Evolutionary conservation across 2,329 filamentous ascomycete species (phyloP).

Genomic region (Berkeleyomyces rouxiae): DNA sequence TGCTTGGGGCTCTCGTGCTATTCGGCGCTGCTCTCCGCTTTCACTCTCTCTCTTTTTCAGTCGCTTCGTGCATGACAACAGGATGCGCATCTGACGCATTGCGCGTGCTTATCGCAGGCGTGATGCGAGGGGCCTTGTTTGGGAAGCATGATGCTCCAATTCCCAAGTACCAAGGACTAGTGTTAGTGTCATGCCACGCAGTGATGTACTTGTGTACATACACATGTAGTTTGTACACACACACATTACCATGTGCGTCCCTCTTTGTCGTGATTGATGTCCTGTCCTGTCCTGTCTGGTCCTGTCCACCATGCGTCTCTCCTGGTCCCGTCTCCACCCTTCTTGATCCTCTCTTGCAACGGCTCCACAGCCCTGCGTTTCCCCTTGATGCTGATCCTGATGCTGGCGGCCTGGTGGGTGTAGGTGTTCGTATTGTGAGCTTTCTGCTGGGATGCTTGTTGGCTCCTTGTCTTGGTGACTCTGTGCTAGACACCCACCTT

Average conservation of each 20-base stretch:
- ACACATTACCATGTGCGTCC: not conserved
- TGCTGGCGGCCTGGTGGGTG: too few species aligned
- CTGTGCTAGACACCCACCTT: too few species aligned
- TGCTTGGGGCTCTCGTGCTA: not conserved
- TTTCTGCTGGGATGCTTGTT: too few species aligned
- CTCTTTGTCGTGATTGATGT: not conserved
- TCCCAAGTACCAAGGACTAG: too few species aligned
- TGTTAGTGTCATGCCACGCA: not conserved
- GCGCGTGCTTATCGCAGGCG: not conserved
- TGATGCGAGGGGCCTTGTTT: not conserved
- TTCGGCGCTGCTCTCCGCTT: not conserved
- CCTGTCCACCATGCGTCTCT: not conserved
- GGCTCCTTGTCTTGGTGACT: too few species aligned
- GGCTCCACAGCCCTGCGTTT: conserved; percentile 9
- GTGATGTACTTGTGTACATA: not conserved
- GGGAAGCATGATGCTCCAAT: not conserved
- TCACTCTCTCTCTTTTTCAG: not conserved
- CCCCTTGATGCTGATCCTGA: not conserved
- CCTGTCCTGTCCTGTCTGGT: not conserved
- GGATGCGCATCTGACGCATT: not conserved
- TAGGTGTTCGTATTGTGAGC: too few species aligned
- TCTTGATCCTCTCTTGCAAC: conserved; percentile 13
- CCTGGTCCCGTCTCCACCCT: conserved; percentile 13
- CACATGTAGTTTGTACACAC: not conserved
- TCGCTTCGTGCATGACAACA: not conserved